Conservation (phyloP, 805 yeast genomes). For the Saccharomycopsis synnaedendra region DNA sequence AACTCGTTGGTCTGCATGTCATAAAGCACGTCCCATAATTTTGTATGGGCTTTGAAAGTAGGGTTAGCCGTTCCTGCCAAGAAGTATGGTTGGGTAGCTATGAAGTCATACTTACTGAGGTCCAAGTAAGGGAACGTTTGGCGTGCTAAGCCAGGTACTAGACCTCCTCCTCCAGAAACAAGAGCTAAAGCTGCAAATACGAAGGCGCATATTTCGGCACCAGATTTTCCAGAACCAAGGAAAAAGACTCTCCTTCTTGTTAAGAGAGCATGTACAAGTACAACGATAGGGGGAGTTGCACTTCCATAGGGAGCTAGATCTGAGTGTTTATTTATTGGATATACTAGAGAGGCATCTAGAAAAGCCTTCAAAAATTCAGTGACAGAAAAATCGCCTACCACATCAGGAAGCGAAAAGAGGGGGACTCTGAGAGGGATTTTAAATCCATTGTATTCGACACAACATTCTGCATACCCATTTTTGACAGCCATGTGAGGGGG, state of each 20-base stretch:
- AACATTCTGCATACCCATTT: constrained; percentile 30
- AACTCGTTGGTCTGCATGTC: constrained; percentile 34
- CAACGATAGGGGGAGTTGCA: constrained; percentile 41
- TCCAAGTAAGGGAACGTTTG: constrained; percentile 47
- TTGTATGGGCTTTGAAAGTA: constrained; percentile 41
- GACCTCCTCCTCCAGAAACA: constrained; percentile 36
- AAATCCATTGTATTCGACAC: constrained; percentile 28
- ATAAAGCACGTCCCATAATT: constrained; percentile 44
- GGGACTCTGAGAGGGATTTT: constrained; percentile 33
- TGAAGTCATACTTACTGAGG: constrained; percentile 39
- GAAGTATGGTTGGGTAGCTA: constrained; percentile 36
- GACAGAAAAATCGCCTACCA: constrained; percentile 16
- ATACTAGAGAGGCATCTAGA: constrained; percentile 15
- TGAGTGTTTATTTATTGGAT: constrained; percentile 18
- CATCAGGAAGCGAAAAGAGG: constrained; percentile 19
- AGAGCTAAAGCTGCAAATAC: constrained; percentile 36
- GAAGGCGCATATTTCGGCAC: constrained; percentile 39
- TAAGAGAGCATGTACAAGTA: constrained; percentile 39
- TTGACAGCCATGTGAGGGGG: neutral
- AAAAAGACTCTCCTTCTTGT: constrained; percentile 41
- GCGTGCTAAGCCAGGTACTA: constrained; percentile 35
- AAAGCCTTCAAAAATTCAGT: constrained; percentile 7
- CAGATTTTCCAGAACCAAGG: constrained; percentile 37
- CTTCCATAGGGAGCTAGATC: constrained; percentile 43
- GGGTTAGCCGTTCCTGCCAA: constrained; percentile 55